Conservation (phyloP, 2,329 filamentous ascomycete genomes). For the Penicillium psychrosexuale region DNA sequence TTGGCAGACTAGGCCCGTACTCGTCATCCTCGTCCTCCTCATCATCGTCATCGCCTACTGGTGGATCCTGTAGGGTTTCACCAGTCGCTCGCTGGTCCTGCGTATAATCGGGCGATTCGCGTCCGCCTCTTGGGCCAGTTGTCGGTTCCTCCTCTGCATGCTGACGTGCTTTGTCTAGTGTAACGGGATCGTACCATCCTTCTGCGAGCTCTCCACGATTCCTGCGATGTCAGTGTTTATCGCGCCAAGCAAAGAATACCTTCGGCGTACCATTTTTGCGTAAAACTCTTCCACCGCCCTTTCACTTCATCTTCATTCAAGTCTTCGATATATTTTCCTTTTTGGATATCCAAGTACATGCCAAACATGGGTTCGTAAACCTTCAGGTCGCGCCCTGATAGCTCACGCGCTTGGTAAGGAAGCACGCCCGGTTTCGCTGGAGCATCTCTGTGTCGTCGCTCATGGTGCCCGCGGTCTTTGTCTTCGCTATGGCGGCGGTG, state of each 20-base stretch:
- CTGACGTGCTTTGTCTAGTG: constrained; percentile 54
- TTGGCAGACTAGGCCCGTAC: constrained; percentile 57
- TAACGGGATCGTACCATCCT: constrained; percentile 88
- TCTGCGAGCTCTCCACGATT: constrained; percentile 82
- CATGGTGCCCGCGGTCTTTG: constrained; percentile 22
- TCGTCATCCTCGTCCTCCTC: constrained; percentile 54
- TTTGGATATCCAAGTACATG: constrained; percentile 85
- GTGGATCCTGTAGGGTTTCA: not conserved
- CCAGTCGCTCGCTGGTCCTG: constrained; percentile 14
- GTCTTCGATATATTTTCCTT: constrained; percentile 65
- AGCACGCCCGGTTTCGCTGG: constrained; percentile 43
- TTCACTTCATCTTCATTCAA: constrained; percentile 72
- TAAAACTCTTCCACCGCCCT: constrained; percentile 91
- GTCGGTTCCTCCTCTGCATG: constrained; percentile 15
- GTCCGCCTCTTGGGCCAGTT: not conserved
- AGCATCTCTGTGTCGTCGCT: constrained; percentile 13
- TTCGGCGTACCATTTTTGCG: constrained; percentile 70
- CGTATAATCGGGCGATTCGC: constrained; percentile 25
- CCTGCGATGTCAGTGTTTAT: constrained; percentile 53
- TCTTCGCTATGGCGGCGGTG: constrained; percentile 37
- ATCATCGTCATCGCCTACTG: constrained; percentile 26
- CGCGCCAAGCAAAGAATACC: constrained; percentile 3
- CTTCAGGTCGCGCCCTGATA: constrained; percentile 67
- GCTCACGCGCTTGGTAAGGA: constrained; percentile 62
- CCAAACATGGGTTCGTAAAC: constrained; percentile 70